Base-by-base conservation (phyloP, 2,329 filamentous ascomycete species). In the Ambrosiella cleistominuta region DNA sequence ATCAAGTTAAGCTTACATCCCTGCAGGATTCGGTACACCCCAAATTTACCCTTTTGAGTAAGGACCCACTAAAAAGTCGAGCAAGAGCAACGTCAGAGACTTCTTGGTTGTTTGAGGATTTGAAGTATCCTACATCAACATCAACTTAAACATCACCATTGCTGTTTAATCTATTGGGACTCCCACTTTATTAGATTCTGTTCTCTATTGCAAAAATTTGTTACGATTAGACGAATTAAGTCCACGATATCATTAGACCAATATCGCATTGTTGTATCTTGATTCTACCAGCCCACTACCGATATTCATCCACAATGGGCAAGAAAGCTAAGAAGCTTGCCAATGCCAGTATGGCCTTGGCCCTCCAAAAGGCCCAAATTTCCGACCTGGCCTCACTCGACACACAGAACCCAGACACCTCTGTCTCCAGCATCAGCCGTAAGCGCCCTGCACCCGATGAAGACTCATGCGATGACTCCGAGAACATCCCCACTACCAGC, bases 401-500 rank as follows among this genome's bases (percentile, higher is more conserved):
- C 9, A 55, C 58, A 50, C 40, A 19, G 3, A 38, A 11, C n/a
- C 27, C 37, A 7, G 12, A 17, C 37, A 51, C 56, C 54, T 3
- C 42, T 52, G 15, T 55, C 56, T 17, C 44, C 57, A 2, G 9
- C n/a, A 15, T 54, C 55, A 75, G 72, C 62, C 68, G 75, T 40
- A 80, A 79, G 68, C 74, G 76, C 50, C 61, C 73, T 2, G 73
- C 69, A 56, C 71, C 75, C 19, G 72, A 78, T 64, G 75, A 77
- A 55, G 64, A 62, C 15, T 69, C 68, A 15, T 67, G 69, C 38
- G 67, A 66, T 58, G 68, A 64, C 19, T 50, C 56, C 49, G 45
- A 55, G 38, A 59, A 51, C 19, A 40, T 27, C 39, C 53, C 54
- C 15, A 15, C 49, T 13, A 70, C 66, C 79, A 71, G 80, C 65